phyloP scores from a whole-genome alignment of 2,329 filamentous ascomycete species.

The Phyllosticta citribraziliensis region DNA sequence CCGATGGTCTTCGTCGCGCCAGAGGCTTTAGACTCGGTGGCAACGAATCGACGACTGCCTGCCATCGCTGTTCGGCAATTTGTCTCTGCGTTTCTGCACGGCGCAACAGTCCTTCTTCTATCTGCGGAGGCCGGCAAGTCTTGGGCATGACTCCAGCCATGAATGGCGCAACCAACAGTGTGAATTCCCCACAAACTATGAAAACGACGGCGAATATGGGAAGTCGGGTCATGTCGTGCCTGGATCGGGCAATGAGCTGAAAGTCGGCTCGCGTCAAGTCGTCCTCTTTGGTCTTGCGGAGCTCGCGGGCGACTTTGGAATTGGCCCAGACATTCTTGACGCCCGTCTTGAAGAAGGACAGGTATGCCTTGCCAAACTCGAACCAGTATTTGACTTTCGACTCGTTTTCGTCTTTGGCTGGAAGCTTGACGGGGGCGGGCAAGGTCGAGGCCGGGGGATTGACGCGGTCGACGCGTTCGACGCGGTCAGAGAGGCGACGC shows the following conservation, averaged over 20 bases:
- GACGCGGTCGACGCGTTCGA: conserved; percentile 23
- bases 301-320: conserved; percentile 32
- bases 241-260: conserved; percentile 58
- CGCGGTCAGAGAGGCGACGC: neutral
- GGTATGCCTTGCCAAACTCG: conserved; percentile 62
- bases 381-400: conserved; percentile 46
- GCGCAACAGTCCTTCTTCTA: conserved; percentile 45
- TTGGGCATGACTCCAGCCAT: conserved; percentile 65
- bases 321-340: conserved; percentile 67
- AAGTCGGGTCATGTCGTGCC: conserved; percentile 65
- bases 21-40: conserved; percentile 14
- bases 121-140: conserved; percentile 70
- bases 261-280: conserved; percentile 54
- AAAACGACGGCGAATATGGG: conserved; percentile 70
- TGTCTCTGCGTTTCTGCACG: conserved; percentile 36
- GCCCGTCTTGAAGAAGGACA: conserved; percentile 80
- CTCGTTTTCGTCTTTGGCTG: conserved; percentile 40
- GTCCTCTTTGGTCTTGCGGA: neutral
- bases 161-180: conserved; percentile 66
- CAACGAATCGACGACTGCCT: neutral
- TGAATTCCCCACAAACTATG: conserved; percentile 74
- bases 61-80: neutral
- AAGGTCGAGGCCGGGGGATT: conserved; percentile 68
- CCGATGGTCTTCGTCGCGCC: neutral
- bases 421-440: conserved; percentile 58